These are phyloP conservation scores for Lipomyces spencermartinsiae DNA, from an alignment of 805 yeast species.

Conservation along the genomic window DNA sequence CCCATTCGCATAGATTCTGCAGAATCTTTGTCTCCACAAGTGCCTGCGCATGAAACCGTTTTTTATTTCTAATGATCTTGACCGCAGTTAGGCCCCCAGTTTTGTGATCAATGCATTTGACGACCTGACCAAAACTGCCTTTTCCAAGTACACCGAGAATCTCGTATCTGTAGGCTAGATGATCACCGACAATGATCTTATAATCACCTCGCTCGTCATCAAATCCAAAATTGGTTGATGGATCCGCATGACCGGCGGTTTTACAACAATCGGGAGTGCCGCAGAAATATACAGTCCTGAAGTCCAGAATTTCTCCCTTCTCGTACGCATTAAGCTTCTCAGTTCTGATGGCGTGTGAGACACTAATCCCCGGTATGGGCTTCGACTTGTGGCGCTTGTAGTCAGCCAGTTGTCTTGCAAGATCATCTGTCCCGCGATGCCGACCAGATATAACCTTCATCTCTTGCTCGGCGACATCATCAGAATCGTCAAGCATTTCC, in stretches of 20 bases:
- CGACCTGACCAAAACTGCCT: slow-evolving; percentile 84
- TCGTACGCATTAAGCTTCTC: slow-evolving; percentile 58
- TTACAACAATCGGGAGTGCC: slow-evolving; percentile 49
- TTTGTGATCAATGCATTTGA: slow-evolving; percentile 72
- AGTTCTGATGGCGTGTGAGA: slow-evolving; percentile 19
- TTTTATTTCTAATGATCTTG: slow-evolving; percentile 75
- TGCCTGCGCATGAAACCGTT: slow-evolving; percentile 78
- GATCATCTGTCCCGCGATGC: slow-evolving; percentile 14
- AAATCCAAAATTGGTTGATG: slow-evolving; percentile 63
- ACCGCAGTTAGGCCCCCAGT: slow-evolving; percentile 66
- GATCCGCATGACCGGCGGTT: slow-evolving; percentile 38
- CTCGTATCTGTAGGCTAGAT: slow-evolving; percentile 75
- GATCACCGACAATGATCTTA: slow-evolving; percentile 63
- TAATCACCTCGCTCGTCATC: slow-evolving; percentile 75
- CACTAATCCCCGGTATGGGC: slow-evolving; percentile 16
- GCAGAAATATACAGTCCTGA: slow-evolving; percentile 56
- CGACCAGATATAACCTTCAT: slow-evolving; percentile 22
- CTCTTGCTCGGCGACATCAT: slow-evolving; percentile 31
- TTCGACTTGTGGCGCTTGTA: slow-evolving; percentile 1
- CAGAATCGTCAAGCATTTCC: slow-evolving; percentile 20
- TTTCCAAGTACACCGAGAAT: slow-evolving; percentile 66
- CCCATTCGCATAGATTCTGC: slow-evolving; percentile 52
- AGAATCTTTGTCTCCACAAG: slow-evolving; percentile 75
- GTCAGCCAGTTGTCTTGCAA: slow-evolving; percentile 27
- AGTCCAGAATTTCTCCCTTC: slow-evolving; percentile 63